phyloP scores from a whole-genome alignment of 2,329 filamentous ascomycete genomes.

The Alternaria brassicae region DNA sequence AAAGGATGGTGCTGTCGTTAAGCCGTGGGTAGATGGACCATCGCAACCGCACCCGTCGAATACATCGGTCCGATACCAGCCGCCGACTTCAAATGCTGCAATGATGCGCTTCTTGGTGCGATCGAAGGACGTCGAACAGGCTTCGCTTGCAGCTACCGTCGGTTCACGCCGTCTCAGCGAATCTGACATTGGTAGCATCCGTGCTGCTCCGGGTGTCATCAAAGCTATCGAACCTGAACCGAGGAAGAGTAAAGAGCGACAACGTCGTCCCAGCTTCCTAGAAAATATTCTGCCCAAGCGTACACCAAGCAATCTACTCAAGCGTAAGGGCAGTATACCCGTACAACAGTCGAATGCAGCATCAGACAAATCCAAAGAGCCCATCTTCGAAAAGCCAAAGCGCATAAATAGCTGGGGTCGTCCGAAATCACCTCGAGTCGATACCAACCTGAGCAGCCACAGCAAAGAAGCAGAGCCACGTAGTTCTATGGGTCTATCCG shows the following conservation, averaged over 20 bases:
- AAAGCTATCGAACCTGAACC: conserved; percentile 64
- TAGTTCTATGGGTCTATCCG: conserved; percentile 50
- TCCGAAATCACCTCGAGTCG: conserved; percentile 51
- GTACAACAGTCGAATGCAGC: conserved; percentile 35
- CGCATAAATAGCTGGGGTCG: conserved; percentile 53
- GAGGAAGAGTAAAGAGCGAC: conserved; percentile 48
- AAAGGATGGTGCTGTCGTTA: conserved; percentile 36
- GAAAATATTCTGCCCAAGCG: conserved; percentile 54
- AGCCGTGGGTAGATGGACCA: conserved; percentile 60
- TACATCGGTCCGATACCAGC: conserved; percentile 53
- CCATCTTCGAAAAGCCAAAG: conserved; percentile 45
- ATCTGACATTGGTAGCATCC: conserved; percentile 68
- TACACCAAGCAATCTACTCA: conserved; percentile 55
- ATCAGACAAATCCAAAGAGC: conserved; percentile 42
- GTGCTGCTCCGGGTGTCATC: conserved; percentile 65
- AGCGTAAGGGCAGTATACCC: conserved; percentile 55
- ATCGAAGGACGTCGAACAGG: conserved; percentile 60
- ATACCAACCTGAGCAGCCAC: conserved; percentile 50
- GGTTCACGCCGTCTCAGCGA: conserved; percentile 71
- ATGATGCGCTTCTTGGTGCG: conserved; percentile 60
- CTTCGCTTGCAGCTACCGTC: conserved; percentile 70
- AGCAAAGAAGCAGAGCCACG: conserved; percentile 63
- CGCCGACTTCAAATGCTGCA: conserved; percentile 62
- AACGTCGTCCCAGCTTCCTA: conserved; percentile 63
- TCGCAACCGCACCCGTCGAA: conserved; percentile 36